A percentile compares a stretch with the other conserved stretches of the same genome.
Evolutionary conservation across 176 grass and related monocot genomes (phyloP).

Genomic region (Carex scoparia): DNA sequence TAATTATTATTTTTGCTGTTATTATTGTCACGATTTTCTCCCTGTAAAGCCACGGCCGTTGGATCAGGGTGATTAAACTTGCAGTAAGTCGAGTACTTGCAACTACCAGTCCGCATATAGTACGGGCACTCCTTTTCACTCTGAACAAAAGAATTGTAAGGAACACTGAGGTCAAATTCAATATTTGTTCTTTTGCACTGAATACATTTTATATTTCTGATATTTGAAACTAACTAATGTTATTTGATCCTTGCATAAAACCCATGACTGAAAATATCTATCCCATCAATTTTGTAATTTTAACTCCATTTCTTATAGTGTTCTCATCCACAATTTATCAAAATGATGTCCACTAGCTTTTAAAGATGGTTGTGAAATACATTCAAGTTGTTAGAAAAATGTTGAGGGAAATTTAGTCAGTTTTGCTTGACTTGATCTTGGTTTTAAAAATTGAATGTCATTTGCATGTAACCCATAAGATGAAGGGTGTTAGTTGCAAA

Average conservation of each 20-base stretch:
- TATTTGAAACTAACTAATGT: neutral
- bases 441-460: neutral
- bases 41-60: slow-evolving; percentile 33
- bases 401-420: neutral
- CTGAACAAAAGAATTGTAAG: slow-evolving; percentile 34
- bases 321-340: neutral
- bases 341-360: neutral
- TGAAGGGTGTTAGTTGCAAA: neutral
- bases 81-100: slow-evolving; percentile 82
- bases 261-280: neutral
- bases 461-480: neutral
- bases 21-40: slow-evolving; percentile 35
- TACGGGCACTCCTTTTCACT: slow-evolving; percentile 75
- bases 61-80: slow-evolving; percentile 94
- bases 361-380: neutral
- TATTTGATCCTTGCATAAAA: neutral
- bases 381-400: neutral
- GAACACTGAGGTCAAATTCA: neutral
- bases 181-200: neutral
- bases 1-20: neutral
- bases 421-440: neutral
- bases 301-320: neutral
- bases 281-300: neutral
- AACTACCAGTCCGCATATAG: slow-evolving; percentile 93
- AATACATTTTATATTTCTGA: neutral